phyloP scores from a whole-genome alignment of 108 stramenopile species.

The Schizochytrium sp. region DNA sequence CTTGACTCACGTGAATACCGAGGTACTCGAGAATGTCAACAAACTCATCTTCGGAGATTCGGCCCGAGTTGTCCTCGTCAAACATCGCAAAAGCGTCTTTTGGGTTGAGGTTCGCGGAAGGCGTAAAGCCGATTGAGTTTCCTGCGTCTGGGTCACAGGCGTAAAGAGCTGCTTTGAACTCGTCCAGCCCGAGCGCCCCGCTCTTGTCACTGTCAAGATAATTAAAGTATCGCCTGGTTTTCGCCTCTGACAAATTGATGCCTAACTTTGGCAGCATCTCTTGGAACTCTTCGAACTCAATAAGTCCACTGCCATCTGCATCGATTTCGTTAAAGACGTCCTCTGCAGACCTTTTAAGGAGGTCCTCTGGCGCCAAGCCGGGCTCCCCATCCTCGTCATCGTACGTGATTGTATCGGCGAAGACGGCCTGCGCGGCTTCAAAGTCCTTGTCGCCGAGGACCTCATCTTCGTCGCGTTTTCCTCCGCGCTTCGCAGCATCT shows the following conservation, averaged over 20 bases:
- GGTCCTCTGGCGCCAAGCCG: not conserved
- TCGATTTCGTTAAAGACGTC: slow-evolving; percentile 49
- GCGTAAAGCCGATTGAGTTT: slow-evolving; percentile 49
- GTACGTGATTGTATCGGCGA: not conserved
- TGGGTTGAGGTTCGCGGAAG: slow-evolving; percentile 38
- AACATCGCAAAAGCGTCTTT: slow-evolving; percentile 61
- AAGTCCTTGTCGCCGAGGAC: not conserved
- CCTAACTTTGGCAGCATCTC: slow-evolving; percentile 47
- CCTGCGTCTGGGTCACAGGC: slow-evolving; percentile 45
- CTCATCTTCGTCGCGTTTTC: not conserved
- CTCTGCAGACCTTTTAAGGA: slow-evolving; percentile 34
- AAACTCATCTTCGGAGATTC: slow-evolving; percentile 62
- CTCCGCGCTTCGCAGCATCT: not conserved
- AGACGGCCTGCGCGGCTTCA: not conserved
- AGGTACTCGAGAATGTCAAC: slow-evolving; percentile 55
- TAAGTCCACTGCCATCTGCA: slow-evolving; percentile 36
- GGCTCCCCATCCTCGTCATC: not conserved
- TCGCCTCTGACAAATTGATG: slow-evolving; percentile 37
- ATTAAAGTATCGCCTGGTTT: slow-evolving; percentile 46
- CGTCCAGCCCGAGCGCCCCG: slow-evolving; percentile 50
- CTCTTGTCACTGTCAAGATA: slow-evolving; percentile 45
- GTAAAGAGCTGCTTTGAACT: slow-evolving; percentile 57
- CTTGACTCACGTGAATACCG: slow-evolving; percentile 26
- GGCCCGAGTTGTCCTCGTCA: slow-evolving; percentile 52
- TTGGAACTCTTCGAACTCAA: slow-evolving; percentile 52